Base-by-base conservation (phyloP, 1,139 yeast species). In the Yamadazyma membranifaciens region DNA sequence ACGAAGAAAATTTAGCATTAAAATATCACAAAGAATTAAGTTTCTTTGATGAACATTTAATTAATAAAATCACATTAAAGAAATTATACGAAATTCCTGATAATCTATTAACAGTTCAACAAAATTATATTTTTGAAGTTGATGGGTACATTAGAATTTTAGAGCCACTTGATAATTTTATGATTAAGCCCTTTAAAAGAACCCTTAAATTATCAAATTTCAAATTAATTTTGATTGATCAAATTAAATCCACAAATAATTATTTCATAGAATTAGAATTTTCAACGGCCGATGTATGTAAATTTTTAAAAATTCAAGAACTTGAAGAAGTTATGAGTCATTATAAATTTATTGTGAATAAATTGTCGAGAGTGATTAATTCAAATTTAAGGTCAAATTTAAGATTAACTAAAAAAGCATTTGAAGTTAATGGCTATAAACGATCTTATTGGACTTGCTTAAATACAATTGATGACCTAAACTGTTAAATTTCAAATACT, bases 101-200 rank as follows among this genome's bases (percentile, higher is more conserved):
- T 12, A 47, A 49, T 3, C 6, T 42, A 2, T 49, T 45, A 7
- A 54, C 46, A 9, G 45, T 51, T 9, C 43, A 43, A 2, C 54
- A 45, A 25, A 40, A 42, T 13, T 40, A 43, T n/a, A 37, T 47
- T 2, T 60, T 51, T 44, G 60, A 57, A 34, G 39, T 61, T 6
- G 44, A 48, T 6, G 62, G 55, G 2, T 46, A 31, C 29, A 24
- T 63, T 2, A 33, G 41, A 12, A 59, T 58, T 11, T 40, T 49
- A 11, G 31, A 29, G 4, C 65, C 67, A 2, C 24, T 39, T n/a
- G 43, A 43, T 7, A 50, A 54, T 3, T 54, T 66, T 24, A 46
- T 62, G 2, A 48, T 67, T 9, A 62, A 60, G 39, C 72, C 71
- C 1, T 62, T 51, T 38, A 49, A 50, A 6, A 46, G 69, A 27